phyloP scores from a whole-genome alignment of 2,329 filamentous ascomycete species.

The Hypoxylon sp. region DNA sequence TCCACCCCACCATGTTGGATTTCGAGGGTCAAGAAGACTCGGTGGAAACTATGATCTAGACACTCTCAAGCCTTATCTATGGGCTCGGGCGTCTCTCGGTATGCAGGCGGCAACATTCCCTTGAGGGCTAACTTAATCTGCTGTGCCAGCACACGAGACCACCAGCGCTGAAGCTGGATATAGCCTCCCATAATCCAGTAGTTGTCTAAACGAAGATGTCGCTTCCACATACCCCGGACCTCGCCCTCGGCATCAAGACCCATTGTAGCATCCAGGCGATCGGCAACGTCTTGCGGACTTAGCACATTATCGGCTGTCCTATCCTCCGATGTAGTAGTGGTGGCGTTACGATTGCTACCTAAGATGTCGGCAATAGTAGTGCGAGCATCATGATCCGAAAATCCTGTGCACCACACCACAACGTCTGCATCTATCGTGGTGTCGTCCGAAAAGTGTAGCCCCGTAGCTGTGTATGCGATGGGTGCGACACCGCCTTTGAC shows the following conservation, averaged over 20 bases:
- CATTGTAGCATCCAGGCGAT: conserved; percentile 58
- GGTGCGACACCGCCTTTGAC: conserved; percentile 54
- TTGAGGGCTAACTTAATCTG: conserved; percentile 57
- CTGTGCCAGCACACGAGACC: conserved; percentile 60
- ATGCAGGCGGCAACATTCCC: conserved; percentile 56
- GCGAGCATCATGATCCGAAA: conserved; percentile 53
- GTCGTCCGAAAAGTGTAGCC: conserved; percentile 56
- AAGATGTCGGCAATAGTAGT: conserved; percentile 51
- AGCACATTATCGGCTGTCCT: conserved; percentile 33
- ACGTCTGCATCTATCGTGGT: conserved; percentile 56
- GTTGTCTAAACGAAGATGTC: conserved; percentile 53
- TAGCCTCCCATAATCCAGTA: conserved; percentile 57
- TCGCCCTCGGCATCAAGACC: conserved; percentile 61
- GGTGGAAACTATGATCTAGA: neutral
- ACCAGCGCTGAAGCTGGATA: conserved; percentile 55
- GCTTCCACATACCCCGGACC: conserved; percentile 59
- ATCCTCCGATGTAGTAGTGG: neutral
- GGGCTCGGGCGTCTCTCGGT: conserved; percentile 33
- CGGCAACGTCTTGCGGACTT: conserved; percentile 51
- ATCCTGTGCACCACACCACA: conserved; percentile 61
- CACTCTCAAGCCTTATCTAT: neutral
- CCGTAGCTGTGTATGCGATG: conserved; percentile 52
- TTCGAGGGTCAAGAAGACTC: no score
- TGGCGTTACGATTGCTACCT: conserved; percentile 36
- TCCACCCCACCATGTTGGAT: no score